Base-by-base conservation (phyloP, 2,329 filamentous ascomycete species). In the Alternaria rosae region DNA sequence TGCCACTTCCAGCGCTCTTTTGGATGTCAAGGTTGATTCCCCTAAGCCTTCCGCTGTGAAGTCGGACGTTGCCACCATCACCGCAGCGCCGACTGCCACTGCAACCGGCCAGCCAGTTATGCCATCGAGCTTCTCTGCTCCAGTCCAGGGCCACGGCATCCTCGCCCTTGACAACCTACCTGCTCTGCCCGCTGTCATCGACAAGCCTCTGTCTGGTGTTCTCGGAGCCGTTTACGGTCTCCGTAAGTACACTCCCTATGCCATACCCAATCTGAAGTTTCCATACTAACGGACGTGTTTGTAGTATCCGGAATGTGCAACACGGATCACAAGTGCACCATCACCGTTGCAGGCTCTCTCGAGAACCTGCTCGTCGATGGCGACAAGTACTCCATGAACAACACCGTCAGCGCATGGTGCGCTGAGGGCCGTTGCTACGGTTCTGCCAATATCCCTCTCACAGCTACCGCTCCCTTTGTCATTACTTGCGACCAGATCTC, bases 321-420 rank as follows among this genome's bases (percentile, higher is more conserved):
- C 44, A 21, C 20, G 8, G 20, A 60, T 6, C 50, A 30, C 20
- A 42, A 50, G 32, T 60, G 57, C 44, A 48, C 52, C 12, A 43
- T 60, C 20, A 56, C 52, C 6, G 52, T 60, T 6, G 52, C 57
- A 17, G 57, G 57, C 42, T 60, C 57, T 11, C 55, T 60, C 17
- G 52, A 60, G 26, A 48, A 43, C n/a, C 52, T 60, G 9, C 52
- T 60, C n/a, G 57, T 60, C 5, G 57, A 60, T 43, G 57, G 57
- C 20, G 50, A 56, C 28, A 44, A 60, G 20, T 60, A 60, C 44
- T 25, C 57, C 5, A 44, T 25, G 44, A 30, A 21, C 23, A 60
- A 43, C 52, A 50, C 17, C 8, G 3, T 60, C 1, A 25, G 42
- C 8, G 57, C 57, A 26, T 60, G 57, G 57, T 60, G 57, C 42